phyloP scores from a whole-genome alignment of 441 rosid genomes.

The Corymbia calophylla region DNA sequence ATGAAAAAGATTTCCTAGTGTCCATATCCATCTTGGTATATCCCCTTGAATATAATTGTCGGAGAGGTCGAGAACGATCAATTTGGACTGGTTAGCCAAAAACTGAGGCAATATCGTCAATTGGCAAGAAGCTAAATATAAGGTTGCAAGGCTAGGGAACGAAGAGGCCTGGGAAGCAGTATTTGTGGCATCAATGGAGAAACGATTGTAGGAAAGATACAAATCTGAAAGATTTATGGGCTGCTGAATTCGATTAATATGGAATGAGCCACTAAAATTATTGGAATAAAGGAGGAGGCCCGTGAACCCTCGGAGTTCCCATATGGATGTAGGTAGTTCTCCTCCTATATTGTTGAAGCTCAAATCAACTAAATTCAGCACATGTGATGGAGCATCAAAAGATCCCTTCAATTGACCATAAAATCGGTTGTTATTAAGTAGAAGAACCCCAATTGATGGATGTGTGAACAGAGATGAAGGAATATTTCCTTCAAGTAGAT shows the following conservation, averaged over 20 bases:
- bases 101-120: slow-evolving; percentile 20
- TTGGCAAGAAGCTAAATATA: slow-evolving; percentile 15
- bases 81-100: not conserved
- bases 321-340: not conserved
- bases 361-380: rapidly evolving
- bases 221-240: rapidly evolving
- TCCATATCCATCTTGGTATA: slow-evolving; percentile 44
- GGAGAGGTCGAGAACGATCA: slow-evolving; percentile 25
- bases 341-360: not conserved
- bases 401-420: not conserved
- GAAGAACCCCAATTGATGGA: not conserved
- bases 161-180: rapidly evolving
- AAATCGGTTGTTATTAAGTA: not conserved
- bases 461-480: not conserved
- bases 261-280: not conserved
- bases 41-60: slow-evolving; percentile 26
- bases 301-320: rapidly evolving
- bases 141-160: not conserved
- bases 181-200: not conserved
- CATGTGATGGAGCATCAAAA: not conserved
- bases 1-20: rapidly evolving
- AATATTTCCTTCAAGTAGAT: not conserved
- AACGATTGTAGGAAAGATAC: not conserved
- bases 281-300: not conserved
- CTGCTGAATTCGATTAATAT: not conserved